These are phyloP conservation scores for Tanozyma kutaoensis DNA, from an alignment of 805 yeast species.

Conservation along the genomic window DNA sequence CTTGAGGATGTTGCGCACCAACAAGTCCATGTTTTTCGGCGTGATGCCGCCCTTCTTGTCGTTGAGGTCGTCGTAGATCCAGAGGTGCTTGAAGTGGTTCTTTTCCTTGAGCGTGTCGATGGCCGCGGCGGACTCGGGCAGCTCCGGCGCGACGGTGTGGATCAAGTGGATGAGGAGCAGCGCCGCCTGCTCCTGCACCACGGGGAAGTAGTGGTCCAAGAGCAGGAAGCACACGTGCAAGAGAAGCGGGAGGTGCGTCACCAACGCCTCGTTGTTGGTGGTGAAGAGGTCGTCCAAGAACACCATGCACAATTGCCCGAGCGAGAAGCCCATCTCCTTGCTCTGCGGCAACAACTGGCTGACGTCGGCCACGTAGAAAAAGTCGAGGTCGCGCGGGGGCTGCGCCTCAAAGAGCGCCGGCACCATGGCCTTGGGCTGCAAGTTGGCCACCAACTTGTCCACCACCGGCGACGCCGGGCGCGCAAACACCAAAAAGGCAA, in stretches of 20 bases:
- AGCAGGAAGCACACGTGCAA: constrained; percentile 71
- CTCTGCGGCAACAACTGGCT: constrained; percentile 42
- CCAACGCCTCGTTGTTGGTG: constrained; percentile 49
- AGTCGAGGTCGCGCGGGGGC: too few relatives aligned
- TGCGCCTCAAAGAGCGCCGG: constrained; percentile 38
- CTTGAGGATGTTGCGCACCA: constrained; percentile 50
- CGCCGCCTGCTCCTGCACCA: constrained; percentile 78
- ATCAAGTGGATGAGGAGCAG: constrained; percentile 62
- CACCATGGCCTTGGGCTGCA: constrained; percentile 84
- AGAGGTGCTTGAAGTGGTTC: constrained; percentile 33
- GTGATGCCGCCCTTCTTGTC: constrained; percentile 72
- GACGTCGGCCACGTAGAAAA: constrained; percentile 71
- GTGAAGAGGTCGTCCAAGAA: constrained; percentile 73
- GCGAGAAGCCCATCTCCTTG: constrained; percentile 67
- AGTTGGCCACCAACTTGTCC: constrained; percentile 51
- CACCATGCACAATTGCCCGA: constrained; percentile 77
- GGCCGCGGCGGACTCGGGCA: constrained; percentile 41
- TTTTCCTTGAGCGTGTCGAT: constrained; percentile 44
- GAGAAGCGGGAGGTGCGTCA: constrained; percentile 51
- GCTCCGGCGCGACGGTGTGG: constrained; percentile 44
- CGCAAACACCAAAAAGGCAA: constrained; percentile 57
- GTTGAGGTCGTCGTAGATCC: constrained; percentile 82
- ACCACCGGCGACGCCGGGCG: constrained; percentile 35
- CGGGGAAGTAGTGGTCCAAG: constrained; percentile 73
- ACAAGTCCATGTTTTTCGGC: constrained; percentile 71